Conservation (phyloP, 495 filamentous ascomycete species). For the Neurospora sublineolata region DNA sequence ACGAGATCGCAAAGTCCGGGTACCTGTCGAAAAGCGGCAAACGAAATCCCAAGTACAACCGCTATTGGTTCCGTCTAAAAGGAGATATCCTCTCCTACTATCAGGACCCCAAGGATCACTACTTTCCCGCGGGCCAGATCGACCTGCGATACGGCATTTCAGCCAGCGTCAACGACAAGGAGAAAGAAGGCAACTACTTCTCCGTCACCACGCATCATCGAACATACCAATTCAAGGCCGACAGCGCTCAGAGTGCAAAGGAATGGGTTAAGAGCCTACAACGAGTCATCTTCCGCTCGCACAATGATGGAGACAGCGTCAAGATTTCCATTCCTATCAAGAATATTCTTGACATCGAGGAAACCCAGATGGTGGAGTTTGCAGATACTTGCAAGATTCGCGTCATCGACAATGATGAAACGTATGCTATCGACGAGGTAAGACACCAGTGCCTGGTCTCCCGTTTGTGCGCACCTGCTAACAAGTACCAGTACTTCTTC, state of each 20-base stretch:
- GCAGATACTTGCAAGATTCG: conserved; percentile 90
- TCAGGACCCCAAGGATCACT: conserved; percentile 67
- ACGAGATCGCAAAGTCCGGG: conserved; percentile 74
- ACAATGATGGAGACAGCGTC: conserved; percentile 94
- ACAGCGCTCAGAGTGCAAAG: conserved; percentile 78
- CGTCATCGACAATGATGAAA: conserved; percentile 84
- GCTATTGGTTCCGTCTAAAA: conserved; percentile 95
- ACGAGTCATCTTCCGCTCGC: conserved; percentile 87
- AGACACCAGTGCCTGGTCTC: conserved; percentile 9
- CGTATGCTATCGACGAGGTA: conserved; percentile 91
- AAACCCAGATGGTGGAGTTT: conserved; percentile 82
- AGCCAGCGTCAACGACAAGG: conserved; percentile 59
- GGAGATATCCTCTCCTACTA: conserved; percentile 95
- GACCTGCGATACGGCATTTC: conserved; percentile 89
- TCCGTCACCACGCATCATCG: conserved; percentile 71
- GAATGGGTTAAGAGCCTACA: conserved; percentile 96
- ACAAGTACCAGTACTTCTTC: conserved; percentile 73
- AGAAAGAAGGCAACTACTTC: conserved; percentile 66
- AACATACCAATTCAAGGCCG: conserved; percentile 79
- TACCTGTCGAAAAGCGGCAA: conserved; percentile 82
- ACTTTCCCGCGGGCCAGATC: conserved; percentile 87
- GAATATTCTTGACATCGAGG: conserved; percentile 86
- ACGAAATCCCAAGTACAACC: conserved; percentile 77
- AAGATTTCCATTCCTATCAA: conserved; percentile 86
- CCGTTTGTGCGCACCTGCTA: conserved; percentile 14